Conservation (phyloP, 1,284 basidiomycete genomes). For the Polyporus tsugae region DNA sequence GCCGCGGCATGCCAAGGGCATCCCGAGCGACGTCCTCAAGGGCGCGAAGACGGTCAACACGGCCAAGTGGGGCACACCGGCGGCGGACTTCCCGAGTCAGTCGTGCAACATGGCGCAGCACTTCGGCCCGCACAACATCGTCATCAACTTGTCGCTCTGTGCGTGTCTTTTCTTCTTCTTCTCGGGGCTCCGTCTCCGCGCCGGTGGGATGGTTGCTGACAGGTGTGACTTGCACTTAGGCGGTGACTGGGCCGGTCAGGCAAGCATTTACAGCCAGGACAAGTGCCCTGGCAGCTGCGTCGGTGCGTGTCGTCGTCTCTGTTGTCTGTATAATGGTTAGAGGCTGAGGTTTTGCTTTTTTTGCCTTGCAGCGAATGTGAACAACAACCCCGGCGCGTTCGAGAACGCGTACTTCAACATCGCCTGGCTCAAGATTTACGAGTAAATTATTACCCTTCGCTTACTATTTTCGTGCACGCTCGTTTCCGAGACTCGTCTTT, state of each 20-base stretch:
- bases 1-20: constrained; percentile 49
- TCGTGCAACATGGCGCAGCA: constrained; percentile 54
- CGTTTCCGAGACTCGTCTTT: too few relatives aligned
- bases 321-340: constrained; percentile 5
- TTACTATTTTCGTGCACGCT: background rate
- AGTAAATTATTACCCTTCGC: constrained; percentile 21
- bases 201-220: background rate
- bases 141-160: constrained; percentile 62
- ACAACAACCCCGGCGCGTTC: constrained; percentile 72
- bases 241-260: background rate
- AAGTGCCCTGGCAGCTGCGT: background rate
- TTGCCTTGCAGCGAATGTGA: constrained; percentile 58
- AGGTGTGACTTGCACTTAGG: background rate
- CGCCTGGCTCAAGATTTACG: constrained; percentile 55
- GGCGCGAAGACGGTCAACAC: constrained; percentile 55
- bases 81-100: constrained; percentile 60
- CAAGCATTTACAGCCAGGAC: background rate
- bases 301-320: constrained; percentile 5
- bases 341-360: background rate
- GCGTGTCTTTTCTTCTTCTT: constrained; percentile 5
- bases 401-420: constrained; percentile 74
- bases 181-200: too few relatives aligned
- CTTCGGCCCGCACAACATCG: constrained; percentile 62
- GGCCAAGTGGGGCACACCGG: constrained; percentile 57
- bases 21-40: constrained; percentile 55